Percentiles rank a stretch among this genome's conserved stretches.
phyloP scores from a whole-genome alignment of 208 protist species.

The Acanthamoeba lenticulata region DNA sequence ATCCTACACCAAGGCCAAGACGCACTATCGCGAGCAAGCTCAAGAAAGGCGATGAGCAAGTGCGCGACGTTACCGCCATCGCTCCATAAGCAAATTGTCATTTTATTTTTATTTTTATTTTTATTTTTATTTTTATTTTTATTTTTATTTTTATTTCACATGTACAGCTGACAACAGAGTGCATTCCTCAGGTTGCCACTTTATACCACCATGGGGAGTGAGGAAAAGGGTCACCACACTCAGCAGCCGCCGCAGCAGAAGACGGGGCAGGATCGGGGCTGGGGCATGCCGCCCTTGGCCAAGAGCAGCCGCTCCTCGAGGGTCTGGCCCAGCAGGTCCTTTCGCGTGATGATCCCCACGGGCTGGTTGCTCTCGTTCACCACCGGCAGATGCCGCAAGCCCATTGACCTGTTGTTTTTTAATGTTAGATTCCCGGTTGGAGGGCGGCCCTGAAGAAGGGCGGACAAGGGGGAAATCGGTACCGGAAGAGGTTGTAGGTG shows the following conservation, averaged over 20 bases:
- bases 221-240: neutral
- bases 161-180: neutral
- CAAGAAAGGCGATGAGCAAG: too few relatives aligned
- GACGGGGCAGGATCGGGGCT: neutral
- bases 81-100: too few relatives aligned
- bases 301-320: conserved; percentile 37
- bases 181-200: neutral
- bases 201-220: neutral
- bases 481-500: neutral
- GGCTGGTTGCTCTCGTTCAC: conserved; percentile 60
- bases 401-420: conserved; percentile 62
- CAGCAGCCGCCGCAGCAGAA: neutral
- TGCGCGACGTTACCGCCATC: too few relatives aligned
- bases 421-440: conserved; percentile 6
- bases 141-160: neutral
- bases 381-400: conserved; percentile 70
- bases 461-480: neutral
- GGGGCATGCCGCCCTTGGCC: conserved; percentile 28
- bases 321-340: conserved; percentile 68
- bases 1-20: too few relatives aligned
- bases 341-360: conserved; percentile 74
- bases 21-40: too few relatives aligned
- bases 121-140: too few relatives aligned
- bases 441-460: neutral
- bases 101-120: too few relatives aligned